These are phyloP conservation scores for Acanthamoeba royreba DNA, from an alignment of 208 protist genomes.

Conservation along the genomic window DNA sequence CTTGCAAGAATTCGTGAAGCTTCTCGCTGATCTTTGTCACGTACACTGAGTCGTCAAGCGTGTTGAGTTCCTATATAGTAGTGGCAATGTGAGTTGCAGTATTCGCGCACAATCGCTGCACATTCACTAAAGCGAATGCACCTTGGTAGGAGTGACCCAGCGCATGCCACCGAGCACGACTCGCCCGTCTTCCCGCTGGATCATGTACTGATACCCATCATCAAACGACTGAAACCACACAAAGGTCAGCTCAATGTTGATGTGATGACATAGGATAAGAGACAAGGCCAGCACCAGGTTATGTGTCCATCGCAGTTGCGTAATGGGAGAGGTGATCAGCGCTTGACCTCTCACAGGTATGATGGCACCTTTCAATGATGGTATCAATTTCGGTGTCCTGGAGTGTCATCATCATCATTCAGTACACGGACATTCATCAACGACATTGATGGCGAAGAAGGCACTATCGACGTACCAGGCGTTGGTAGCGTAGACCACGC, in stretches of 20 bases:
- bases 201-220: slow-evolving; percentile 38
- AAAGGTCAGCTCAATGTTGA: background rate
- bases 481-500: slow-evolving; percentile 35
- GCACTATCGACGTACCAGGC: background rate
- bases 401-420: too few relatives aligned
- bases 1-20: background rate
- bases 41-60: background rate
- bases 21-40: background rate
- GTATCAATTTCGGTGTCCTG: background rate
- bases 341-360: background rate
- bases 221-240: background rate
- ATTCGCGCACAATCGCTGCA: background rate
- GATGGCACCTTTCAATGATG: background rate
- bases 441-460: too few relatives aligned
- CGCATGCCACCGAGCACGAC: slow-evolving; percentile 22
- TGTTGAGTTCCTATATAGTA: background rate
- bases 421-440: too few relatives aligned
- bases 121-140: background rate
- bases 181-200: background rate
- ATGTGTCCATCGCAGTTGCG: background rate
- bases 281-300: background rate
- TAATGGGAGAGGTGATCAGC: background rate
- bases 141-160: slow-evolving; percentile 14
- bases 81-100: background rate
- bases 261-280: background rate